Evolutionary conservation across 2,329 filamentous ascomycete genomes (phyloP).

Genomic region (Diplocarpon mali): DNA sequence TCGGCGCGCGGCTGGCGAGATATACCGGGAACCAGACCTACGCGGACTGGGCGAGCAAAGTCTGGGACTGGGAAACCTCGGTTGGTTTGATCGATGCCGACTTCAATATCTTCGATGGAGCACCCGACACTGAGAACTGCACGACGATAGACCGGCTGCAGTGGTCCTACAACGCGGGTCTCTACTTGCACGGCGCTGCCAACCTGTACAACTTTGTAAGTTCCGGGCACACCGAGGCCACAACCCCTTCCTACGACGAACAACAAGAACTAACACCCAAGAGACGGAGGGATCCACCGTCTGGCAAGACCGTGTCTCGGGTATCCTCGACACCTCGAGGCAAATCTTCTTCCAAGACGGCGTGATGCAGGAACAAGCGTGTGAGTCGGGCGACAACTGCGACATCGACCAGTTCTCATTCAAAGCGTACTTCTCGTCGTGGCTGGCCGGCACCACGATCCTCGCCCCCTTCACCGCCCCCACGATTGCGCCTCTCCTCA

Average conservation of each 20-base stretch:
- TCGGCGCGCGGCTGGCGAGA: conserved; percentile 55
- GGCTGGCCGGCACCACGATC: conserved; percentile 49
- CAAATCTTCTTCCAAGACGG: conserved; percentile 42
- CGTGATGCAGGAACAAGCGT: conserved; percentile 51
- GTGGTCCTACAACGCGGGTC: conserved; percentile 60
- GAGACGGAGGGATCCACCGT: conserved; percentile 33
- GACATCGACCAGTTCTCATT: conserved; percentile 52
- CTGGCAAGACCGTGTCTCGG: conserved; percentile 48
- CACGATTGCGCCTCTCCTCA: conserved; percentile 42
- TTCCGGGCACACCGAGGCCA: conserved; percentile 1
- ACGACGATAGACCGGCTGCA: conserved; percentile 46
- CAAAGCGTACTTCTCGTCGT: conserved; percentile 53
- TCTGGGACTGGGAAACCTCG: conserved; percentile 58
- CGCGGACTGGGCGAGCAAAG: conserved; percentile 60
- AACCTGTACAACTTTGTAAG: conserved; percentile 56
- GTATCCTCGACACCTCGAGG: conserved; percentile 40
- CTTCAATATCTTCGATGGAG: conserved; percentile 52
- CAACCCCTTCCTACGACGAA: neutral
- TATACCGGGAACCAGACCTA: conserved; percentile 75
- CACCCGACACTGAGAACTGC: conserved; percentile 44
- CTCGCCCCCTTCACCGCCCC: conserved; percentile 49
- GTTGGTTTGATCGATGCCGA: conserved; percentile 47
- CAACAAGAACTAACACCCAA: conserved; percentile 7
- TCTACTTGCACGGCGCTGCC: conserved; percentile 54
- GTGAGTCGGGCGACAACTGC: conserved; percentile 49